A percentile compares a stretch with the other conserved stretches of the same genome.
These are phyloP conservation scores for Pugionium dolabratum DNA, from an alignment of 345 rosid species.

Conservation along the genomic window DNA sequence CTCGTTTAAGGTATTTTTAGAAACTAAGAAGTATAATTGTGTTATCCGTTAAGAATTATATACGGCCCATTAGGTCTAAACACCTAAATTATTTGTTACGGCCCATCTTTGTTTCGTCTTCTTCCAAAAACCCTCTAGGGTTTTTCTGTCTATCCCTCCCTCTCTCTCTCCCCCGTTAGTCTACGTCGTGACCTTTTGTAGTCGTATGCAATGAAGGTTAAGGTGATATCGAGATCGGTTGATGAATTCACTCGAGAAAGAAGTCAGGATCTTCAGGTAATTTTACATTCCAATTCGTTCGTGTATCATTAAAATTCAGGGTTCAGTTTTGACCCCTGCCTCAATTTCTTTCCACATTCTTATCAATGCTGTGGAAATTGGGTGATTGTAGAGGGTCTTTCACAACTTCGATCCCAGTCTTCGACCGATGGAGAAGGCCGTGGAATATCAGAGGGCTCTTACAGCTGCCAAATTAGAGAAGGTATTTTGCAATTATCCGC, in stretches of 20 bases:
- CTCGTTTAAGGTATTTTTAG: too few species aligned
- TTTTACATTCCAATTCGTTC: not conserved
- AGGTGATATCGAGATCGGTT: slow-evolving; percentile 74
- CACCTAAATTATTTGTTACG: not conserved
- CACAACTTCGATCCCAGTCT: slow-evolving; percentile 83
- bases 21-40: too few species aligned
- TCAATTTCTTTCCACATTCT: not conserved
- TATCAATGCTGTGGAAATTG: not conserved
- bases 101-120: slow-evolving; percentile 21
- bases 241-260: slow-evolving; percentile 97
- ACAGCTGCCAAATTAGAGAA: slow-evolving; percentile 93
- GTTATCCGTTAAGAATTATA: too few species aligned
- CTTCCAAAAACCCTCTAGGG: slow-evolving; percentile 36
- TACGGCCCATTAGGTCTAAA: not conserved
- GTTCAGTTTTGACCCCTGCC: not conserved
- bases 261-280: slow-evolving; percentile 92
- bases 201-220: slow-evolving; percentile 59
- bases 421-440: slow-evolving; percentile 81
- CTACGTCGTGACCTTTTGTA: not conserved
- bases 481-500: slow-evolving; percentile 38
- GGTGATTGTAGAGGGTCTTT: slow-evolving; percentile 64
- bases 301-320: not conserved
- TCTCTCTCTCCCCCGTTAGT: not conserved
- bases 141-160: slow-evolving; percentile 22
- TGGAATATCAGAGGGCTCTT: slow-evolving; percentile 83